These are phyloP conservation scores for Boletus reticulatus DNA, from an alignment of 768 basidiomycete genomes.

Conservation along the genomic window DNA sequence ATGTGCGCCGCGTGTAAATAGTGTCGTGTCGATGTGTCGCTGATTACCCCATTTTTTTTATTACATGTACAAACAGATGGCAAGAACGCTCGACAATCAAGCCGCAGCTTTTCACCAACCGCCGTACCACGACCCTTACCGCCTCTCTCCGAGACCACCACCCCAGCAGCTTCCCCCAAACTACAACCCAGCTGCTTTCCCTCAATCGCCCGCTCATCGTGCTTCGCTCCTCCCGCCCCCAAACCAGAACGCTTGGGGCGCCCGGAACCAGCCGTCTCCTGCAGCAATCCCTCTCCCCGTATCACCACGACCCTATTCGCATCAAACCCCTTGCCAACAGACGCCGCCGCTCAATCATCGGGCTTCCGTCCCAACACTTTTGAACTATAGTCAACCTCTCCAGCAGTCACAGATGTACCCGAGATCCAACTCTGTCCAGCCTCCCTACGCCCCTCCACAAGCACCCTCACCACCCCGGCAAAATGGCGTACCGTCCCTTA, in stretches of 20 bases:
- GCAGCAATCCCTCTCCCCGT: conserved; percentile 19
- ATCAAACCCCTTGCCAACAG: conserved; percentile 21
- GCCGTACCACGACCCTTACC: conserved; percentile 23
- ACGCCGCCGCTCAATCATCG: conserved; percentile 21
- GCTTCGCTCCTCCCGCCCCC: conserved; percentile 22
- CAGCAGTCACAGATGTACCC: conserved; percentile 23
- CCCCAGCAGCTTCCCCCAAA: conserved; percentile 17
- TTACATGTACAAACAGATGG: conserved; percentile 51
- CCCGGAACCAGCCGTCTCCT: conserved; percentile 10
- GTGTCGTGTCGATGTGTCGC: conserved; percentile 10
- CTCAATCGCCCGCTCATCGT: conserved; percentile 11
- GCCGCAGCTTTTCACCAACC: conserved; percentile 23
- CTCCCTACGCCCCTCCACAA: conserved; percentile 17
- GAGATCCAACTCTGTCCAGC: conserved; percentile 15
- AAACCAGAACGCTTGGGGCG: conserved; percentile 25
- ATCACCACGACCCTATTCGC: conserved; percentile 17
- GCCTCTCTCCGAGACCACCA: conserved; percentile 24
- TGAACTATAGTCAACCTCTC: conserved; percentile 25
- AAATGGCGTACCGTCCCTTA: conserved; percentile 46
- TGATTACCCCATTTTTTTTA: conserved; percentile 21
- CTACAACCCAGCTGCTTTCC: conserved; percentile 17
- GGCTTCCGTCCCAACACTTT: conserved; percentile 18
- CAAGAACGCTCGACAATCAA: conserved; percentile 56
- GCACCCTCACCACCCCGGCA: conserved; percentile 25
- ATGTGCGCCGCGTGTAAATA: conserved; percentile 43